Percentiles rank a stretch among this genome's conserved stretches.
Conservation (phyloP, 768 basidiomycete genomes). For the Xerocomellus intermedius region DNA sequence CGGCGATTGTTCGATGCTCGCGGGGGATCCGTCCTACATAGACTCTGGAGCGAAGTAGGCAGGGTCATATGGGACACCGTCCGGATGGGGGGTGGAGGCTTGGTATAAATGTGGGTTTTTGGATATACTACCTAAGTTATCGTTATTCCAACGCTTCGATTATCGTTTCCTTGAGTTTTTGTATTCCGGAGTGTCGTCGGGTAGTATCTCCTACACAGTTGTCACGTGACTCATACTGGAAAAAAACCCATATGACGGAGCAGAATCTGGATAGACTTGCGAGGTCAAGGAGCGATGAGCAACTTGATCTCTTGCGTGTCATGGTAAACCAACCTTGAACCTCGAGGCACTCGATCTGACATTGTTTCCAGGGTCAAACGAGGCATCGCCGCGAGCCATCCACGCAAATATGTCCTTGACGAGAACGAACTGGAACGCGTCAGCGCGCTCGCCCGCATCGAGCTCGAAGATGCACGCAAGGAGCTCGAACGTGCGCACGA, state of each 20-base stretch:
- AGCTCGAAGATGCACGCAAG: slow-evolving; percentile 85
- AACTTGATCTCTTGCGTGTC: slow-evolving; percentile 72
- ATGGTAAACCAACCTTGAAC: slow-evolving; percentile 38
- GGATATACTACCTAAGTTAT: slow-evolving; percentile 12
- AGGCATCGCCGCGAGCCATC: slow-evolving; percentile 72
- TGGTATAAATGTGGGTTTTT: slow-evolving; percentile 45
- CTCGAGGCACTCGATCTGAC: background rate
- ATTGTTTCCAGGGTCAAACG: slow-evolving; percentile 61
- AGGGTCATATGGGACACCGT: slow-evolving; percentile 63
- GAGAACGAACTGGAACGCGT: slow-evolving; percentile 89
- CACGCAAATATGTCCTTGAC: slow-evolving; percentile 86
- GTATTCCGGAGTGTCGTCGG: background rate
- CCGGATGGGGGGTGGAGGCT: slow-evolving; percentile 73
- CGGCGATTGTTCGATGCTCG: slow-evolving; percentile 48
- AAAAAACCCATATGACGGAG: slow-evolving; percentile 8
- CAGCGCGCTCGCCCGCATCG: slow-evolving; percentile 79
- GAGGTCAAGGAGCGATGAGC: slow-evolving; percentile 47
- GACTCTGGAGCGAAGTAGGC: slow-evolving; percentile 52
- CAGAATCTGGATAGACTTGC: background rate
- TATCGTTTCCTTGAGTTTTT: background rate
- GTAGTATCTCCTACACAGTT: background rate
- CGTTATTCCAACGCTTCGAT: slow-evolving; percentile 11
- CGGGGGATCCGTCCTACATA: slow-evolving; percentile 34
- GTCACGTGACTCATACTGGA: slow-evolving; percentile 17
- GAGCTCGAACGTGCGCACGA: slow-evolving; percentile 83